Base-by-base conservation (phyloP, 805 yeast genomes). In the Cyberlindnera euphorbiiphila region DNA sequence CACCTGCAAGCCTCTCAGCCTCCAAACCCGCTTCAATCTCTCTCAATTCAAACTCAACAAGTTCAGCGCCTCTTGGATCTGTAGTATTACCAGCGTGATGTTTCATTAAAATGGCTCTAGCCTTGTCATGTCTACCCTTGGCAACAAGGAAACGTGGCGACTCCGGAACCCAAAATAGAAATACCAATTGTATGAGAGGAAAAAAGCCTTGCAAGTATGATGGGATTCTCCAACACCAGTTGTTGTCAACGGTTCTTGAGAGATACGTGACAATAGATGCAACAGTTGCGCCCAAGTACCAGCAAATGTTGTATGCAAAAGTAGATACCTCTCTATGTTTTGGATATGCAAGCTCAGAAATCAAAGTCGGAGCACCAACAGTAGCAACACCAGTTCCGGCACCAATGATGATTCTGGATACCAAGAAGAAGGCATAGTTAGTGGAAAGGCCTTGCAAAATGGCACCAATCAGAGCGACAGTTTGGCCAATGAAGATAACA, bases 171-270 rank as follows among this genome's bases (percentile, higher is more conserved):
- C 37, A 64, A 28, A 63, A 40, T n/a, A 64, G 47, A 3, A 43
- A 5, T 25, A 64, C 37, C 13, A 64, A 50, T 49, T 71, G 77
- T 21, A 70, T 13, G 3, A 65, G 21, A 2, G 81, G 78, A 43
- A 69, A 58, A 8, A 62, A 50, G 25, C 68, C 73, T 56, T 76
- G 82, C 26, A 76, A 44, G 33, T 62, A 63, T 5, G 76, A 62
- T 16, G 82, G 81, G 35, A 75, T 61, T 57, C 75, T 71, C 81
- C 81, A 76, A 24, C 66, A 59, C 61, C 66, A 65, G 20, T 59
- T 50, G 29, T 45, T 41, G 7, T 29, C 32, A 6, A 56, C 27
- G 32, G 39, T 45, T 46, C 57, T 57, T 7, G 74, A 60, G 29
- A 36, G 32, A 22, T 49, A 49, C 13, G 51, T 40, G 21, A 47